Evolutionary conservation across 805 yeast species (phyloP).

Genomic region (Kazachstania africana): DNA sequence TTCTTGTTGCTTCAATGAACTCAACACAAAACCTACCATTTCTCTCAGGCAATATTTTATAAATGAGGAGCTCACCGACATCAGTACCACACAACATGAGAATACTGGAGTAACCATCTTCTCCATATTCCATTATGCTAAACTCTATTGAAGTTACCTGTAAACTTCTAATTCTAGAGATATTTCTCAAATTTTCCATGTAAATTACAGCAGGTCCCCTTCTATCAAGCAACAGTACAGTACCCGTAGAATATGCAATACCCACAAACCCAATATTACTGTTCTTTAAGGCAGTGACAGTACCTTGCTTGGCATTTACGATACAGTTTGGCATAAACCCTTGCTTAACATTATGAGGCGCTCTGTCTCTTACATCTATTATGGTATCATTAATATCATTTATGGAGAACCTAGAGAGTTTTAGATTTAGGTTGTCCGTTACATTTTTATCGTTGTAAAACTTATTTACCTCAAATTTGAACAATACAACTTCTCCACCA

Average conservation of each 20-base stretch:
- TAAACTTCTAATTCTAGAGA: slow-evolving; percentile 17
- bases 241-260: slow-evolving; percentile 67
- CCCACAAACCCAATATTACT: slow-evolving; percentile 79
- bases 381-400: slow-evolving; percentile 14
- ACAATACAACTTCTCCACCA: slow-evolving; percentile 62
- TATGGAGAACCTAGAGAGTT: slow-evolving; percentile 18
- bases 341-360: slow-evolving; percentile 37
- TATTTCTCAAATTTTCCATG: slow-evolving; percentile 26
- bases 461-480: slow-evolving; percentile 52
- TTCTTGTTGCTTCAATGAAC: slow-evolving; percentile 35
- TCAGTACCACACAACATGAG: slow-evolving; percentile 66
- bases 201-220: slow-evolving; percentile 66
- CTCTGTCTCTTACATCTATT: slow-evolving; percentile 42
- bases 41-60: slow-evolving; percentile 50
- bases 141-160: slow-evolving; percentile 56
- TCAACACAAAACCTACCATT: slow-evolving; percentile 51
- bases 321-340: slow-evolving; percentile 52
- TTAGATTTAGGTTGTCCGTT: slow-evolving; percentile 11
- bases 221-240: slow-evolving; percentile 60
- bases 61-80: slow-evolving; percentile 56
- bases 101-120: slow-evolving; percentile 62
- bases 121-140: slow-evolving; percentile 55
- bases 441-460: slow-evolving; percentile 21
- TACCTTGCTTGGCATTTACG: slow-evolving; percentile 34
- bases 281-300: slow-evolving; percentile 50